These are phyloP conservation scores for Tulasnella sp. DNA, from an alignment of 768 basidiomycete species.

Conservation along the genomic window DNA sequence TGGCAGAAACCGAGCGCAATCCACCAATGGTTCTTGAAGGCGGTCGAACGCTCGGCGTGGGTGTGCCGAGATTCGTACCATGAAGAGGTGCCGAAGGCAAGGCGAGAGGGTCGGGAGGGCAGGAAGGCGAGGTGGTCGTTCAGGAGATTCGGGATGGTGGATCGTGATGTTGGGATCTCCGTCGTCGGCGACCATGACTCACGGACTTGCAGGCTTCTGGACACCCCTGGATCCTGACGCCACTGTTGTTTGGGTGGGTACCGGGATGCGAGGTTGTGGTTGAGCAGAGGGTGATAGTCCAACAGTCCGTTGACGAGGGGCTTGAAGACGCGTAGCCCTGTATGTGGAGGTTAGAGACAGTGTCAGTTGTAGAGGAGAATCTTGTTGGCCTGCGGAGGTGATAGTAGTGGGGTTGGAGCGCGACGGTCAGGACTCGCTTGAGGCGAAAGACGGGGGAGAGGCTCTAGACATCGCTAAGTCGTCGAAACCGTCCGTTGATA, in stretches of 20 bases:
- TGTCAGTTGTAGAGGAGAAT: constrained; percentile 38
- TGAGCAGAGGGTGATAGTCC: constrained; percentile 36
- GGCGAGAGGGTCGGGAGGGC: background rate
- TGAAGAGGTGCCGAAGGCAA: background rate
- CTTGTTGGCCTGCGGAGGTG: constrained; percentile 27
- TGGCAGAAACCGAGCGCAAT: background rate
- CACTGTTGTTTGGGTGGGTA: background rate
- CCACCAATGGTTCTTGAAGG: background rate
- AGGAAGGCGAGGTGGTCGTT: background rate
- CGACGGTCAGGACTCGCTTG: background rate
- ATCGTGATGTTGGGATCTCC: background rate
- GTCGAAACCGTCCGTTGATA: constrained; percentile 8
- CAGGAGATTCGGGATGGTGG: background rate
- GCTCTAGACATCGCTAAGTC: background rate
- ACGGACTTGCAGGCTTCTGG: constrained; percentile 33
- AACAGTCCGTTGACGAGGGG: constrained; percentile 41
- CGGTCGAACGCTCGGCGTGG: background rate
- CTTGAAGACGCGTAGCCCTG: constrained; percentile 43
- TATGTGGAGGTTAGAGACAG: constrained; percentile 29
- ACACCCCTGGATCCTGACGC: constrained; percentile 68
- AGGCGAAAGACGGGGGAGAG: background rate
- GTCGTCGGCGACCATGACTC: constrained; percentile 8
- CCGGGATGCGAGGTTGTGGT: constrained; percentile 25
- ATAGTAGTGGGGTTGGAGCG: background rate
- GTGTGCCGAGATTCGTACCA: background rate